These are phyloP conservation scores for Rubus parviflorus DNA, from an alignment of 306 rosid genomes.

Conservation along the genomic window DNA sequence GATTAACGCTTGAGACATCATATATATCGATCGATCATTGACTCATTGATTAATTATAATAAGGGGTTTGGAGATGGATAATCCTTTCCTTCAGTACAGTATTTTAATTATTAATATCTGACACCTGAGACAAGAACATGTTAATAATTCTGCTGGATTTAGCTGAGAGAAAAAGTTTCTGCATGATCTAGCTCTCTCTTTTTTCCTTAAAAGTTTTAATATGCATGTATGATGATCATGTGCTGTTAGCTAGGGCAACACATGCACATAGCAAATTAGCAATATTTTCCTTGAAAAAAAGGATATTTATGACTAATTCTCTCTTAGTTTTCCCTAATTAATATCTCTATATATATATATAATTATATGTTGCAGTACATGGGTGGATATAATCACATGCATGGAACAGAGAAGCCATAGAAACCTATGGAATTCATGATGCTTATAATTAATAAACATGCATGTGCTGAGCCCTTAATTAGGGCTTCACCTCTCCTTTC, in stretches of 20 bases:
- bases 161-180: not conserved
- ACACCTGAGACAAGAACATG: not conserved
- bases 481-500: not conserved
- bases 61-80: not conserved
- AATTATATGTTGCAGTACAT: too few species aligned
- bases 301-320: not conserved
- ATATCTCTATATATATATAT: too few species aligned
- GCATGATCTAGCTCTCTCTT: not conserved
- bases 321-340: too few species aligned
- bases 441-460: not conserved
- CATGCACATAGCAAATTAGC: not conserved
- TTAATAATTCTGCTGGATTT: not conserved
- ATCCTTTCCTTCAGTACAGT: not conserved
- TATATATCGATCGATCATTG: not conserved
- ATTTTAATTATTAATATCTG: not conserved
- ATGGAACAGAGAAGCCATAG: not conserved
- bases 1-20: not conserved
- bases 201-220: not conserved
- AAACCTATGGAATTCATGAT: not conserved
- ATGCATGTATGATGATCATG: not conserved
- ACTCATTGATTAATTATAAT: not conserved
- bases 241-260: not conserved
- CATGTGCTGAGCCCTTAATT: not conserved
- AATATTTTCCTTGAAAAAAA: not conserved
- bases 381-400: not conserved